A percentile compares a stretch with the other conserved stretches of the same genome.
phyloP scores from a whole-genome alignment of 305 asterid species.

The Fraxinus baroniana region DNA sequence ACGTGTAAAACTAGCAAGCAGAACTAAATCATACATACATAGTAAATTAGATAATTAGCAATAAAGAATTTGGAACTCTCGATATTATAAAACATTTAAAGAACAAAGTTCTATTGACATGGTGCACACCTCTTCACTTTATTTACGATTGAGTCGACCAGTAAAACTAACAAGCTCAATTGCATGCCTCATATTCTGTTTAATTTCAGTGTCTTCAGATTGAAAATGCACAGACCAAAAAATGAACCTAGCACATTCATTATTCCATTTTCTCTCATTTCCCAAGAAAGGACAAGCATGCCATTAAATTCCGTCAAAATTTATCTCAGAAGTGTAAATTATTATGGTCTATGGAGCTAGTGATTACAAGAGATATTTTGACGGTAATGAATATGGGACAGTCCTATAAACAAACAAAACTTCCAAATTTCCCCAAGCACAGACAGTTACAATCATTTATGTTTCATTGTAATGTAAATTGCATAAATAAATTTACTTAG shows the following conservation, averaged over 20 bases:
- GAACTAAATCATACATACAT: neutral
- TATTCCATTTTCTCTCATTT: neutral
- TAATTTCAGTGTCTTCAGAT: neutral
- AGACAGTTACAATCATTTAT: neutral
- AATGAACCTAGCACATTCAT: neutral
- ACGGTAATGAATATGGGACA: neutral
- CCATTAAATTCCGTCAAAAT: neutral
- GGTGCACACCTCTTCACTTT: neutral
- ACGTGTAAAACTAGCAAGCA: neutral
- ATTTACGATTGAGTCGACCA: neutral
- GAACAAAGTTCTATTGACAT: neutral
- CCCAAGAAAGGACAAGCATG: neutral
- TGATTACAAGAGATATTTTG: neutral
- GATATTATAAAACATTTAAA: neutral
- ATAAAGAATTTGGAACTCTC: neutral
- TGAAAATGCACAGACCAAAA: neutral
- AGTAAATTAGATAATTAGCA: neutral
- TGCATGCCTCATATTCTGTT: neutral
- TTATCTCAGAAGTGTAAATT: neutral
- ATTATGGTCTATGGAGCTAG: neutral
- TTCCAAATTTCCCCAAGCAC: neutral
- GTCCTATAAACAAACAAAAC: neutral
- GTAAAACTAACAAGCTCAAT: neutral
- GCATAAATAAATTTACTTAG: neutral
- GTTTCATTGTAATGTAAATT: neutral